These are phyloP conservation scores for Acacia confusa DNA, from an alignment of 306 rosid genomes.

Conservation along the genomic window DNA sequence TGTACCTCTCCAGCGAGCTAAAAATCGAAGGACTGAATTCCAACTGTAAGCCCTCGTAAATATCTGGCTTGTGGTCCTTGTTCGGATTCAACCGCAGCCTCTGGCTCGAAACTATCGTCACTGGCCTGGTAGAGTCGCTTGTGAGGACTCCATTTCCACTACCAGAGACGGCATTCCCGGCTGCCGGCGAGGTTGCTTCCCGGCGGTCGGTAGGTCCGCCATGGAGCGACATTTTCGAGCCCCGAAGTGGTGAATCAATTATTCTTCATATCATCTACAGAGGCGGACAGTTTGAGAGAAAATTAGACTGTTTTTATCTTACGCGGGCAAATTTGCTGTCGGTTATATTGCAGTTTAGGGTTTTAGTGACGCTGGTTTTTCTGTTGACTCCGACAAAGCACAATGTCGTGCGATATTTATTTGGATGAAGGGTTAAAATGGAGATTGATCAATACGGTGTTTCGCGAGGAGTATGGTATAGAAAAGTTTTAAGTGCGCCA, in stretches of 20 bases:
- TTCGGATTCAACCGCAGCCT: slow-evolving; percentile 50
- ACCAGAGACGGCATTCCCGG: neutral
- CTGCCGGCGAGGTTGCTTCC: slow-evolving; percentile 14
- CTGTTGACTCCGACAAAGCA: neutral
- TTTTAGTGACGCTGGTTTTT: neutral
- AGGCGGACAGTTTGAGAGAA: neutral
- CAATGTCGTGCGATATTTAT: neutral
- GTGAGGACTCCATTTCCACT: slow-evolving; percentile 23
- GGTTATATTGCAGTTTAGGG: slow-evolving; percentile 4
- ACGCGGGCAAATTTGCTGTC: neutral
- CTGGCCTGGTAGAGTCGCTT: neutral
- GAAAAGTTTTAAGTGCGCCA: too few species aligned
- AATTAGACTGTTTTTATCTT: slow-evolving; percentile 6
- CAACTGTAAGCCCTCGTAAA: slow-evolving; percentile 46
- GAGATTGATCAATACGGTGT: too few species aligned
- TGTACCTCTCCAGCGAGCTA: slow-evolving; percentile 47
- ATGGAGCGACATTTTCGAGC: slow-evolving; percentile 23
- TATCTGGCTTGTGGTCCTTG: slow-evolving; percentile 54
- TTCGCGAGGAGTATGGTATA: too few species aligned
- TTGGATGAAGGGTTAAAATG: too few species aligned
- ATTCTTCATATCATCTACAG: neutral
- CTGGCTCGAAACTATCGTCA: slow-evolving; percentile 32
- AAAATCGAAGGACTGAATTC: slow-evolving; percentile 49
- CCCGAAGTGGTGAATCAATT: slow-evolving; percentile 22
- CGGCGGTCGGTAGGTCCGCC: slow-evolving; percentile 34